Base-by-base conservation (phyloP, 1,139 yeast genomes). In the Sugiyamaella paludigena region DNA sequence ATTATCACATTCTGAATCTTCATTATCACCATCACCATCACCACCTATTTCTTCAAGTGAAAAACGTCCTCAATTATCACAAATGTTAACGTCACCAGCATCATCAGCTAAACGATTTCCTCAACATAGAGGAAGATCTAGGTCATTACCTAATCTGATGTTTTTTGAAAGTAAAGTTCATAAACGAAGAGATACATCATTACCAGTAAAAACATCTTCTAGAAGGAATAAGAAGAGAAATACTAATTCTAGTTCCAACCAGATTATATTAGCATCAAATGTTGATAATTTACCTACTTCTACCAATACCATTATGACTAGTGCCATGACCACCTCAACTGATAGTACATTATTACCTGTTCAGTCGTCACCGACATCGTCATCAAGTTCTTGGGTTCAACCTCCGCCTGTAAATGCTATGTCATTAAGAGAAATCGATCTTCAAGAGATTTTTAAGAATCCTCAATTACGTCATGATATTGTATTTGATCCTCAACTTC, bases 391-490 rank as follows among this genome's bases (percentile, higher is more conserved):
- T 6, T 47, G 47, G 13, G 75, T 76, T 16, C 68, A 74, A 27
- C 65, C 75, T n/a, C 98, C 98, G 1, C 96, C 96, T 0, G 91
- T 89, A 50, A 88, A 87, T 66, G 72, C 87, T 49, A 92, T 85
- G 62, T 82, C 89, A 37, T 75, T 91, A 58, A 81, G 84, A 58
- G 96, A 89, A 66, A 87, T 91, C 52, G 97, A 91, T 63, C 71
- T 91, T 47, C 87, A 86, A 55, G 96, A 89, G 63, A 89, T 92
- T 49, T 76, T 91, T 60, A 87, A 87, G 64, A 91, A 91, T 68
- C 96, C 96, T 7, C 96, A 88, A 67, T 74, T 91, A 51, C 79
- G 98, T 55, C 98, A 91, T 66, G 98, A 91, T 64, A 87, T 91
- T 51, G 76, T 88, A 27, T 91, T 91, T 65, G 97, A 91, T 69